Evolutionary conservation across 441 rosid species (phyloP), one percentile per base, ranked within the genome.

Genomic region (Raphanus hybrid): DNA sequence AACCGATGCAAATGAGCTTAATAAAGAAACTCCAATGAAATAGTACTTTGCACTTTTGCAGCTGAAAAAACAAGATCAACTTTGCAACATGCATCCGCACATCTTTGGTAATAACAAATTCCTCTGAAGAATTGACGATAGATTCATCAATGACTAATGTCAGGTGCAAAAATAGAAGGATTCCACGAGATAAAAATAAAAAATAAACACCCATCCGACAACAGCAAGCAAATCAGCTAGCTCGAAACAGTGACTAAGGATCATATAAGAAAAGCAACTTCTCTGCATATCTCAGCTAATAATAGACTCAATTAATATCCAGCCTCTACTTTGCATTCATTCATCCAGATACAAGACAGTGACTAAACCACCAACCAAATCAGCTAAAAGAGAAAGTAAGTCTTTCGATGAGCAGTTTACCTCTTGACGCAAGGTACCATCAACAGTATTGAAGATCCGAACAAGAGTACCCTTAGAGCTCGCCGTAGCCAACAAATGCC

Each of bases 401-500:
- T 26, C n/a, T 60, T 69, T 75, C 5, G 5, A 11, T 4, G 37
- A 43, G 1, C 9, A 57, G 12, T 16, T 14, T 85, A 91, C 99
- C 97, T 95, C 99, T 84, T 88, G 97, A 12, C 91, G 78, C 78
- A 91, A 77, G 68, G 89, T 83, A 0, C 98, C 99, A 75, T 93
- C 96, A 29, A 83, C 82, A 1, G 98, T 87, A 77, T 90, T 91
- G 32, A 86, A 93, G 54, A 95, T 63, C 67, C 98, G 84, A 80
- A 95, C 82, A 5, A 95, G 86, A 23, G 99, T 95, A 37, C 99
- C 99, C 76, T 93, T 95, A 0, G 90, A 82, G 85, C 99, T 95
- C 3, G 93, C 85, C 0, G 99, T 93, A 0, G 98, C 99, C 9
- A 95, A 88, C 80, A 91, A 79, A 78, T 83, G 88, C 0, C 99